phyloP scores from a whole-genome alignment of 2,329 filamentous ascomycete species.

The Penicillium digitatum region DNA sequence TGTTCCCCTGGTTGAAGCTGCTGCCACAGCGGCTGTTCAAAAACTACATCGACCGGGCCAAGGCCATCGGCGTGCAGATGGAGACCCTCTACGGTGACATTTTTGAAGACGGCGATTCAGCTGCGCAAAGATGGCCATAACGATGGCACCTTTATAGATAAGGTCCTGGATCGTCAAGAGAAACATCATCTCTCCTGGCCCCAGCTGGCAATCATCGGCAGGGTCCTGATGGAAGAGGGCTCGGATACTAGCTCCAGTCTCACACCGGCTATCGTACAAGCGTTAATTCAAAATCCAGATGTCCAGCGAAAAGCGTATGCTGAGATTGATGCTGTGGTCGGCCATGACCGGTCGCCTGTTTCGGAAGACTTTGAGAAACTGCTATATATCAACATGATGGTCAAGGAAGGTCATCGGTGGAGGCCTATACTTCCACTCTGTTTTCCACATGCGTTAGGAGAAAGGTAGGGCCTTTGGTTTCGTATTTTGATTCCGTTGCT shows the following conservation, averaged over 20 bases:
- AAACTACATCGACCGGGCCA: not conserved
- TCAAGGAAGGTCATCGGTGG: conserved; percentile 5
- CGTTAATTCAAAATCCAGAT: not conserved
- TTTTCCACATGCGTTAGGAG: not conserved
- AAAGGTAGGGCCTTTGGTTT: not conserved
- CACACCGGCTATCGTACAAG: not conserved
- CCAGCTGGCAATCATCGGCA: not conserved
- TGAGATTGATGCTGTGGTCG: conserved; percentile 2
- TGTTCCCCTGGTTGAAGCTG: not conserved
- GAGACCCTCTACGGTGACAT: not conserved
- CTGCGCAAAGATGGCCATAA: not conserved
- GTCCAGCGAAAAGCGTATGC: not conserved
- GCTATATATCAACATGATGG: conserved; percentile 2
- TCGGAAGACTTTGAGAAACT: not conserved
- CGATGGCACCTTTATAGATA: not conserved
- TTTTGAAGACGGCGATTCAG: not conserved
- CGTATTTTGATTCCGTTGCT: not conserved
- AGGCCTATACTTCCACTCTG: not conserved
- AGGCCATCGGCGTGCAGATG: not conserved
- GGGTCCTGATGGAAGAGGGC: conserved; percentile 1
- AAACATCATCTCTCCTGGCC: not conserved
- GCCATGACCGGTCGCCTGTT: not conserved
- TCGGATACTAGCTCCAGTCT: not conserved
- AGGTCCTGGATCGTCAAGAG: not conserved
- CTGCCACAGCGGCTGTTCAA: not conserved